Evolutionary conservation across 306 rosid species (phyloP).

Genomic region (Herpetospermum pedunculosum): DNA sequence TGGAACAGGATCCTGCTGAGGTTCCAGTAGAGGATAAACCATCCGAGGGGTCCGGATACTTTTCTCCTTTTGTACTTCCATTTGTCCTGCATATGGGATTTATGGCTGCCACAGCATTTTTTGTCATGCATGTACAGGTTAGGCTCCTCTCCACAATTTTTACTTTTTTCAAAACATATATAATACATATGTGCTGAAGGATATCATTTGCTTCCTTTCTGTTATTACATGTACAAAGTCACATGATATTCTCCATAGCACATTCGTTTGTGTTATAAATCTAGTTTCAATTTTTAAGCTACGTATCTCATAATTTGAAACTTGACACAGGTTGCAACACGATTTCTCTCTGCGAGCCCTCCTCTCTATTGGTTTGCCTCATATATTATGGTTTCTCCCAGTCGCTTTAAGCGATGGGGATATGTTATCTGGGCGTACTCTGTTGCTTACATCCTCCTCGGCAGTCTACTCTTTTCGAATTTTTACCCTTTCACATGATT

Average conservation of each 20-base stretch:
- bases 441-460: constrained; percentile 66
- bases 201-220: not conserved
- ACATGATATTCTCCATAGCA: not conserved
- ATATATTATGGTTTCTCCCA: constrained; percentile 33
- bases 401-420: constrained; percentile 38
- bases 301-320: not conserved
- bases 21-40: constrained; percentile 24
- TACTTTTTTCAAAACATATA: not conserved
- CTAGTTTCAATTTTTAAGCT: not conserved
- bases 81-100: constrained; percentile 69
- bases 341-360: constrained; percentile 82
- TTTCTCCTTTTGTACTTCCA: constrained; percentile 67
- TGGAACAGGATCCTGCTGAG: constrained; percentile 8
- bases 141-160: constrained; percentile 9
- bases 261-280: not conserved
- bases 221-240: not conserved
- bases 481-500: constrained; percentile 85
- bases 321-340: constrained; percentile 83
- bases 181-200: not conserved
- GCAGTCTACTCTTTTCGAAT: constrained; percentile 74
- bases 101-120: constrained; percentile 63
- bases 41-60: constrained; percentile 29
- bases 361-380: constrained; percentile 87
- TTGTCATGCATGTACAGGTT: constrained; percentile 96
- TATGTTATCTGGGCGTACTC: constrained; percentile 73